Percentiles rank a stretch among this genome's conserved stretches.
Evolutionary conservation across 805 yeast species (phyloP).

Genomic region (Candida saitoana): DNA sequence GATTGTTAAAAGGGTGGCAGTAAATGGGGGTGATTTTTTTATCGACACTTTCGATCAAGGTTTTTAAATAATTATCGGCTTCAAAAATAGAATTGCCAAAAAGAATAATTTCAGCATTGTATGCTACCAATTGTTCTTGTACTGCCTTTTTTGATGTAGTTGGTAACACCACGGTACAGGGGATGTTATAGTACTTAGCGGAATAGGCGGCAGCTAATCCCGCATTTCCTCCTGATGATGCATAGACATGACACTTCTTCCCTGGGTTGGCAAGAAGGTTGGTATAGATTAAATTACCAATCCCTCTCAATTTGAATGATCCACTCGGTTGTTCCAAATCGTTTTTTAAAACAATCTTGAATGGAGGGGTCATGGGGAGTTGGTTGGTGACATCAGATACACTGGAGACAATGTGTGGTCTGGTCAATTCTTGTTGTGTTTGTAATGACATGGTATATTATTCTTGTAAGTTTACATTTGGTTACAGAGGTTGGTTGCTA

Average conservation of each 20-base stretch:
- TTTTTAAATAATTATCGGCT: slow-evolving; percentile 44
- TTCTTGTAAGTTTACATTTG: no score
- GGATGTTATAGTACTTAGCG: slow-evolving; percentile 29
- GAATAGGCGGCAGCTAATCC: slow-evolving; percentile 54
- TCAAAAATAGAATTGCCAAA: slow-evolving; percentile 47
- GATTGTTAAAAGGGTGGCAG: slow-evolving; percentile 54
- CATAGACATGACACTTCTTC: slow-evolving; percentile 30
- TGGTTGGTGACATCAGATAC: slow-evolving; percentile 34
- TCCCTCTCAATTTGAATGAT: slow-evolving; percentile 52
- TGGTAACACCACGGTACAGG: slow-evolving; percentile 65
- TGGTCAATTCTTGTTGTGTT: slow-evolving; percentile 8
- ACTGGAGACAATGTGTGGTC: slow-evolving; percentile 33
- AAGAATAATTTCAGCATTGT: slow-evolving; percentile 50
- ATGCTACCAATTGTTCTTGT: slow-evolving; percentile 38
- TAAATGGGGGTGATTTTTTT: slow-evolving; percentile 36
- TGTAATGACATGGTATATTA: slow-evolving; percentile 10
- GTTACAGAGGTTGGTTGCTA: no score
- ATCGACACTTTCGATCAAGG: slow-evolving; percentile 17
- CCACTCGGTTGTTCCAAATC: slow-evolving; percentile 56
- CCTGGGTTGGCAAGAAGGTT: slow-evolving; percentile 16
- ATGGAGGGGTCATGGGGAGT: slow-evolving; percentile 32
- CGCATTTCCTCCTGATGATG: slow-evolving; percentile 57
- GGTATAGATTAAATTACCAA: slow-evolving; percentile 43
- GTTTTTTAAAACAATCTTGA: slow-evolving; percentile 43
- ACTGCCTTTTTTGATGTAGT: slow-evolving; percentile 43